A percentile compares a stretch with the other conserved stretches of the same genome.
Evolutionary conservation across 169 alveolate species (phyloP).

Genomic region (Babesia ovis): DNA sequence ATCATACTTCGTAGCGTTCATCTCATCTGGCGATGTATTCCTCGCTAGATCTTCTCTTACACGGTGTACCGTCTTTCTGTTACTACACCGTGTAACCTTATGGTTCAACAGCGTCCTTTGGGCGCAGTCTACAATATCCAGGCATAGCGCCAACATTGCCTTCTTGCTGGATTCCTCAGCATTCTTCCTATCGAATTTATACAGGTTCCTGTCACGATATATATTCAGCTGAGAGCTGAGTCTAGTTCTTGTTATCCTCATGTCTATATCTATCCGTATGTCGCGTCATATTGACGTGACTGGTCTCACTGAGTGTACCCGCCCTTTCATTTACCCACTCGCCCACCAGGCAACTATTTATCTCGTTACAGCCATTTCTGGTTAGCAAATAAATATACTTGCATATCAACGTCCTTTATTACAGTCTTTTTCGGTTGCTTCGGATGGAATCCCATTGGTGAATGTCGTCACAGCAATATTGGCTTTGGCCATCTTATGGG

Average conservation of each 20-base stretch:
- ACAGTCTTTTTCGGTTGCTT: neutral
- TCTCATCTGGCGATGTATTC: conserved; percentile 46
- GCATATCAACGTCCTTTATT: too few species aligned
- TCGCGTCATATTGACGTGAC: too few species aligned
- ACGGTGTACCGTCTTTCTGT: neutral
- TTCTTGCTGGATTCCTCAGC: neutral
- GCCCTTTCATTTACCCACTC: neutral
- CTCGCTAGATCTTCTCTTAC: neutral
- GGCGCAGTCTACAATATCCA: neutral
- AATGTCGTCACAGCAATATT: neutral
- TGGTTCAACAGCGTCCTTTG: neutral
- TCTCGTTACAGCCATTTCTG: too few species aligned
- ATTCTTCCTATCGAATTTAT: neutral
- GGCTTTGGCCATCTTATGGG: conserved; percentile 7
- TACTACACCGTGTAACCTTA: neutral
- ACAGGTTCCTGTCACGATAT: conserved; percentile 19
- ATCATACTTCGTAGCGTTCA: conserved; percentile 56
- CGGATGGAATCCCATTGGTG: neutral
- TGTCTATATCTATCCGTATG: too few species aligned
- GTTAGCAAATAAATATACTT: too few species aligned
- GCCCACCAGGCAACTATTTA: too few species aligned
- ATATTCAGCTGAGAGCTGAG: neutral
- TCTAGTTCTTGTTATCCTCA: neutral
- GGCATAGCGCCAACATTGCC: neutral
- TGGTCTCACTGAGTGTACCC: neutral